Conservation (phyloP, 2,329 filamentous ascomycete species). For the Neofusicoccum sp. region DNA sequence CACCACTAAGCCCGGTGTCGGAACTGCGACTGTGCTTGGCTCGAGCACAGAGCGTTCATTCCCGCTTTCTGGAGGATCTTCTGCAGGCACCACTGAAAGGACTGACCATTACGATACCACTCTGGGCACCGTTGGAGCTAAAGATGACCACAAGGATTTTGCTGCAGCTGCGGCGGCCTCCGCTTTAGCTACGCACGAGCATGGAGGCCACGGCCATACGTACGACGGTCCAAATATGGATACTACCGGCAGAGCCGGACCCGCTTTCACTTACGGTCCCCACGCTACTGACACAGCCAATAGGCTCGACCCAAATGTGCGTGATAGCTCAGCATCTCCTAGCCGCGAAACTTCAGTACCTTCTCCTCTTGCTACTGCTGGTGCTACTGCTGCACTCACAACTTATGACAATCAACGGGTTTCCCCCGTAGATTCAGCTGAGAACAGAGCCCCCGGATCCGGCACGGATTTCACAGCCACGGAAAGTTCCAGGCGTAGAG, state of each 20-base stretch:
- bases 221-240: slow-evolving; percentile 12
- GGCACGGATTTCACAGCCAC: slow-evolving; percentile 32
- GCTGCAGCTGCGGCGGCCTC: slow-evolving; percentile 29
- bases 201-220: slow-evolving; percentile 22
- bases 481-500: slow-evolving; percentile 27
- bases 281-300: slow-evolving; percentile 32
- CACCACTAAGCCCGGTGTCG: neutral
- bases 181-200: slow-evolving; percentile 12
- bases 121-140: neutral
- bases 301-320: slow-evolving; percentile 34
- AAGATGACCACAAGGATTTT: slow-evolving; percentile 27
- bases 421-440: neutral
- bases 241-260: neutral
- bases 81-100: neutral
- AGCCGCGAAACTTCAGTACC: neutral
- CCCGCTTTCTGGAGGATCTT: slow-evolving; percentile 33
- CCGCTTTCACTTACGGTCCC: slow-evolving; percentile 27
- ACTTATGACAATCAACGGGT: neutral
- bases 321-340: neutral
- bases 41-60: slow-evolving; percentile 33
- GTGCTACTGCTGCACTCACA: neutral
- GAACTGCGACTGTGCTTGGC: slow-evolving; percentile 21
- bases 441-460: slow-evolving; percentile 29
- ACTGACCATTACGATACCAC: neutral
- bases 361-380: neutral